Percentiles rank a stretch among this genome's conserved stretches.
Evolutionary conservation across 2,329 filamentous ascomycete species (phyloP).

Genomic region (Penicillium glabrum): DNA sequence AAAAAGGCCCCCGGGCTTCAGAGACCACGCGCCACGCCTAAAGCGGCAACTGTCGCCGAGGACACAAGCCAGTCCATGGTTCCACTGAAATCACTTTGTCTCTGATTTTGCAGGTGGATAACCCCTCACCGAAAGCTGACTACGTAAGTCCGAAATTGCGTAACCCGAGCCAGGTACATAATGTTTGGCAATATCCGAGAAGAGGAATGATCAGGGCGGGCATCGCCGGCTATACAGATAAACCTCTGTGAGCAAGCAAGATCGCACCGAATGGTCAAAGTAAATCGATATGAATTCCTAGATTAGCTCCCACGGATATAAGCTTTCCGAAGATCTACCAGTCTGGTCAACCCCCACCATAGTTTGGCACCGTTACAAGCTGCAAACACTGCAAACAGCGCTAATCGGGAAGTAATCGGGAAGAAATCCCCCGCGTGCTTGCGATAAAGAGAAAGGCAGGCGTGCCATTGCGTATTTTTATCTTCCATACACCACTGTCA

Average conservation of each 20-base stretch:
- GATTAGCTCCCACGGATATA: not conserved
- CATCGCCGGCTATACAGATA: not conserved
- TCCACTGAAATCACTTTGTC: not conserved
- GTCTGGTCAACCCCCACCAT: not conserved
- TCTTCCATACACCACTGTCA: not conserved
- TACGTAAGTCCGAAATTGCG: not conserved
- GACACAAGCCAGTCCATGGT: not conserved
- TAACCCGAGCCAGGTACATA: not conserved
- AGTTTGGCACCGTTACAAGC: not conserved
- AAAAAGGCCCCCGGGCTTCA: too few species aligned
- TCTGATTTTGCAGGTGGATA: too few species aligned
- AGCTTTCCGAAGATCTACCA: not conserved
- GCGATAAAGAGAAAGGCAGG: not conserved
- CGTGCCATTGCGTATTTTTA: not conserved
- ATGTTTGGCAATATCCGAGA: not conserved
- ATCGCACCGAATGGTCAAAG: not conserved
- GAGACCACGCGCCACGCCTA: not conserved
- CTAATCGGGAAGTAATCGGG: too few species aligned
- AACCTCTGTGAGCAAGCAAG: not conserved
- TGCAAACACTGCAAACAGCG: constrained; percentile 24
- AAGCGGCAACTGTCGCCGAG: not conserved
- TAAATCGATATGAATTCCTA: not conserved
- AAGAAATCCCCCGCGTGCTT: not conserved
- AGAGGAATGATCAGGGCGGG: not conserved
- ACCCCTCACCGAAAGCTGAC: not conserved